These are phyloP conservation scores for Cutaneotrichosporon sp. DNA, from an alignment of 1,284 basidiomycete genomes.

Conservation along the genomic window DNA sequence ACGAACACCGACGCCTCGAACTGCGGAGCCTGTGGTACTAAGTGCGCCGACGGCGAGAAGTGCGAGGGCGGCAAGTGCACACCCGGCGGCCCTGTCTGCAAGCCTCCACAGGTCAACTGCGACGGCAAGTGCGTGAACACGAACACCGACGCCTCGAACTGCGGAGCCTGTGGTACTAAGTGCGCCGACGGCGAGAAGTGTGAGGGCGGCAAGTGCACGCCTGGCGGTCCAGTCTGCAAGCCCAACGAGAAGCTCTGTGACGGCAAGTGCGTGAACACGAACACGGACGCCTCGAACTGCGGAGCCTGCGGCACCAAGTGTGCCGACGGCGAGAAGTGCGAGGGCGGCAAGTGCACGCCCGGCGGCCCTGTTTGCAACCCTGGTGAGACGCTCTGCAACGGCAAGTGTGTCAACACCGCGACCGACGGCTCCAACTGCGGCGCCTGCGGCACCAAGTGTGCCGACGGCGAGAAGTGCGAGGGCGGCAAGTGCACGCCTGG, in stretches of 20 bases:
- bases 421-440: background rate
- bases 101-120: too few relatives aligned
- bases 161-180: background rate
- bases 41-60: background rate
- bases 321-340: background rate
- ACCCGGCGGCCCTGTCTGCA: background rate
- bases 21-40: background rate
- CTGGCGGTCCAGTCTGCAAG: background rate
- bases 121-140: background rate
- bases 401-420: background rate
- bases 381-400: background rate
- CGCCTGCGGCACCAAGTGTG: background rate
- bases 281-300: background rate
- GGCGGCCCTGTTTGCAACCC: background rate
- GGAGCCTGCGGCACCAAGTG: background rate
- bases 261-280: background rate
- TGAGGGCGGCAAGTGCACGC: background rate
- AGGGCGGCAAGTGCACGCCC: background rate
- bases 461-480: background rate
- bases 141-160: background rate
- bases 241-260: background rate
- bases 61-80: slow-evolving; percentile 4
- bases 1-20: background rate
- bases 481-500: background rate
- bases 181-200: background rate